Percentiles rank a stretch among this genome's conserved stretches.
These are phyloP conservation scores for Talaromyces sp. DNA, from an alignment of 2,329 filamentous ascomycete genomes.

Conservation along the genomic window DNA sequence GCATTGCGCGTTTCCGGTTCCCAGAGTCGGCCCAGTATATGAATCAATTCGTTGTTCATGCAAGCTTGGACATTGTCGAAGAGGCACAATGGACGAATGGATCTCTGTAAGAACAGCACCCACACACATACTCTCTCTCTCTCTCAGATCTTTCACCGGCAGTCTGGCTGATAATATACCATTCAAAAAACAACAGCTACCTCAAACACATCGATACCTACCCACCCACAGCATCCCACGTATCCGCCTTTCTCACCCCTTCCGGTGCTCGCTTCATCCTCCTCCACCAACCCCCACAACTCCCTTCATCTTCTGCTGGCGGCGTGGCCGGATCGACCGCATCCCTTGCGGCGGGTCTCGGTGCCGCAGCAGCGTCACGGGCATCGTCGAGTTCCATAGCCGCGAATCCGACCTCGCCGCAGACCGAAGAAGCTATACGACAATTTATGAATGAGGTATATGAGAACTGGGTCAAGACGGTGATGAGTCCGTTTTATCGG, in stretches of 20 bases:
- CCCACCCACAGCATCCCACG: constrained; percentile 75
- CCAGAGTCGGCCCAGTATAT: constrained; percentile 82
- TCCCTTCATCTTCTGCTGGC: constrained; percentile 35
- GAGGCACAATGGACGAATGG: constrained; percentile 90
- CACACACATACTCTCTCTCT: too few species aligned
- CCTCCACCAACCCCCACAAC: constrained; percentile 69
- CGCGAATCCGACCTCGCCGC: constrained; percentile 78
- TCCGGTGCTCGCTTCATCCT: constrained; percentile 92
- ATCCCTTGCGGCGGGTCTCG: constrained; percentile 20
- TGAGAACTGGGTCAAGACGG: constrained; percentile 92
- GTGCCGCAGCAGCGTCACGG: constrained; percentile 20
- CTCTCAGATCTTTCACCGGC: constrained; percentile 8
- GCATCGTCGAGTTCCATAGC: constrained; percentile 65
- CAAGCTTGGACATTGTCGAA: constrained; percentile 88
- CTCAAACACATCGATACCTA: constrained; percentile 96
- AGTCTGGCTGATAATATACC: background rate
- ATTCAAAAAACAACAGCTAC: constrained; percentile 56
- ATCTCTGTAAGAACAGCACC: constrained; percentile 59
- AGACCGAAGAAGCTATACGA: constrained; percentile 91
- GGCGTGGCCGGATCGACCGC: constrained; percentile 16
- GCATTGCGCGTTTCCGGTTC: constrained; percentile 83
- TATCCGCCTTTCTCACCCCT: constrained; percentile 89
- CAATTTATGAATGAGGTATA: constrained; percentile 95
- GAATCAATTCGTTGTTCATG: constrained; percentile 97
- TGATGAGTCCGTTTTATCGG: constrained; percentile 94